Percentiles rank a stretch among this genome's conserved stretches.
Conservation (phyloP, 352 stramenopile genomes). For the Phytophthora hybrid region DNA sequence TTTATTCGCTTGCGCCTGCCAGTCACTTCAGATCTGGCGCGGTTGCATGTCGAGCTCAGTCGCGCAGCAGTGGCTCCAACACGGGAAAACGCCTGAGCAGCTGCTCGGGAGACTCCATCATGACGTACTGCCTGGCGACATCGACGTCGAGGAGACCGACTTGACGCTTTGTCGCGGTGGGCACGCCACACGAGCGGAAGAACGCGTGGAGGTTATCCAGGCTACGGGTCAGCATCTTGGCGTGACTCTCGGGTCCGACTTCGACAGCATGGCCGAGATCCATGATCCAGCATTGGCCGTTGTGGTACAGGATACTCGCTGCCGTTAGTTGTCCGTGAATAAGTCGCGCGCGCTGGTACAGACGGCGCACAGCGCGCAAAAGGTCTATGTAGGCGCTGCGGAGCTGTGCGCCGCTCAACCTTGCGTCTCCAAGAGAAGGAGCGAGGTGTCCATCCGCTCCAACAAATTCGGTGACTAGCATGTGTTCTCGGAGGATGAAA, state of each 20-base stretch:
- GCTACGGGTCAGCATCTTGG: conserved; percentile 67
- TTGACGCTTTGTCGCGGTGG: conserved; percentile 44
- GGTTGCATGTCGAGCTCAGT: conserved; percentile 15
- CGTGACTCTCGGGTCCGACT: conserved; percentile 58
- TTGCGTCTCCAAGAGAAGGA: conserved; percentile 55
- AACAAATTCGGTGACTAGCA: conserved; percentile 66
- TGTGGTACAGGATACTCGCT: conserved; percentile 81
- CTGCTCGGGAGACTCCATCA: conserved; percentile 32
- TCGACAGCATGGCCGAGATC: conserved; percentile 89
- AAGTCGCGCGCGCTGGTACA: conserved; percentile 69
- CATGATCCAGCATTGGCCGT: conserved; percentile 78
- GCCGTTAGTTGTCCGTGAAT: conserved; percentile 59
- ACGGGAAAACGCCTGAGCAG: conserved; percentile 46
- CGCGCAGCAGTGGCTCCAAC: conserved; percentile 36
- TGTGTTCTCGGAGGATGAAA: conserved; percentile 56
- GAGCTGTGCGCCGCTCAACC: conserved; percentile 53
- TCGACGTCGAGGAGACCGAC: conserved; percentile 25
- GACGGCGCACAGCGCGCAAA: conserved; percentile 43
- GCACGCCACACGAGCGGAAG: conserved; percentile 59
- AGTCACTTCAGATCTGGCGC: no score
- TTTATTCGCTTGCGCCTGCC: background rate
- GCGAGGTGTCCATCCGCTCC: conserved; percentile 45
- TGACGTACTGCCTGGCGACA: conserved; percentile 39
- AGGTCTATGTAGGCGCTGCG: conserved; percentile 50
- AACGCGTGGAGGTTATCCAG: conserved; percentile 73